Evolutionary conservation across 257 asterid genomes (phyloP), one percentile per base, ranked within the genome.

Genomic region (Solanum chmielewskii): DNA sequence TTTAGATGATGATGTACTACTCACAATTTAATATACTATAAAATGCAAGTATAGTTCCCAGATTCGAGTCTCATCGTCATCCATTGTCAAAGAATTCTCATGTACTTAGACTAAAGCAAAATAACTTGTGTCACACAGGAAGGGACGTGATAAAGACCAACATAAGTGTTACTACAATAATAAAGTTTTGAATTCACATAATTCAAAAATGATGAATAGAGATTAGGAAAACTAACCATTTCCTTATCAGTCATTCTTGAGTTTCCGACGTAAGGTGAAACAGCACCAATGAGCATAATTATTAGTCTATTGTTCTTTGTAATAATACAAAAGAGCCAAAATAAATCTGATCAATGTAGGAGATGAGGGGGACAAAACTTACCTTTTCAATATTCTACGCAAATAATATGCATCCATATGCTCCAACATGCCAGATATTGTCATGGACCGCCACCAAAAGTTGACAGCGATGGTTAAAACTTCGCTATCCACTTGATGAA

Each of bases 351-450:
- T 76, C 35, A 85, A 41, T 52, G 37, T 21, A 68, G 64, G 59
- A 73, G 76, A 83, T 62, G 20, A 86, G 83, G 77, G 80, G 41
- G 37, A 41, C 83, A 45, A 71, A 23, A 88, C 81, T 39, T 84
- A 94, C 99, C 99, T 94, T 90, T 92, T 95, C 87, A 94, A 85
- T 90, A 97, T 92, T 91, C 98, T 93, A 59, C 99, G 95, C 69
- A 96, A 88, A 91, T 97, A 97, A 92, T 97, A 97, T 21, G 97
- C 93, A 91, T 97, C 99, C 99, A 97, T 96, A 92, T 97, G 98
- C 88, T 93, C 97, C 60, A 91, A 86, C 94, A 97, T 92, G 91
- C 92, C 88, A 89, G 97, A 89, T 92, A 95, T 93, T 91, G 89
- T 90, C 69, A 88, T 92, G 7, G 99, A 97, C 82, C 49, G 95